Evolutionary conservation across 2,329 filamentous ascomycete genomes (phyloP).

Genomic region (Aspergillus sojae): DNA sequence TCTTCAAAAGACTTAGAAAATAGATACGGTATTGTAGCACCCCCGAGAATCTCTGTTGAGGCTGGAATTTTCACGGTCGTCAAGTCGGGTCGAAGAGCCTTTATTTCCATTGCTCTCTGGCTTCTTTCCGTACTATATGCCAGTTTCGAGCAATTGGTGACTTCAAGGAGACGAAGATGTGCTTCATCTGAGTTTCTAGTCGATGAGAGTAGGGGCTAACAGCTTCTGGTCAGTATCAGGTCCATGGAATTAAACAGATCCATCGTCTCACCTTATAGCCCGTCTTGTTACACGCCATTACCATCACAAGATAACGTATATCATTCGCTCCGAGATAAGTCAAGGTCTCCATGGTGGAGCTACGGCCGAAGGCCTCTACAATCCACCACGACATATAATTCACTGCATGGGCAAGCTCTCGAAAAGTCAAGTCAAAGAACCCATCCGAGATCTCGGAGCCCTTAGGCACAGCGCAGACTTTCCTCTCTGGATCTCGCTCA

Average conservation of each 20-base stretch:
- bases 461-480: conserved; percentile 11
- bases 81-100: conserved; percentile 12
- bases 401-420: conserved; percentile 24
- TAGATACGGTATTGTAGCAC: background rate
- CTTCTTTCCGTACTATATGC: conserved; percentile 29
- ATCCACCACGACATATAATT: conserved; percentile 28
- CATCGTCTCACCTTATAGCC: conserved; percentile 20
- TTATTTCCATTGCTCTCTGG: conserved; percentile 24
- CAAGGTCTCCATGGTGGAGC: conserved; percentile 17
- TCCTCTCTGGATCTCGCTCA: conserved; percentile 6
- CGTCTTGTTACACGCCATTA: conserved; percentile 24
- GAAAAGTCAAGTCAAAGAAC: conserved; percentile 19
- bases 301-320: conserved; percentile 21
- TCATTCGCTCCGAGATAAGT: conserved; percentile 25
- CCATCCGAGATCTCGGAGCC: conserved; percentile 10
- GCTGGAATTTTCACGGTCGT: conserved; percentile 12
- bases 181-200: conserved; percentile 24
- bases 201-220: conserved; percentile 20
- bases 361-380: conserved; percentile 18
- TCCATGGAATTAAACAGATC: background rate
- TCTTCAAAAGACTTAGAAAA: conserved; percentile 23
- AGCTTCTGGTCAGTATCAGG: background rate
- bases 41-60: background rate
- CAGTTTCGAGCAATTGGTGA: conserved; percentile 17
- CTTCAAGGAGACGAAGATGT: conserved; percentile 15